Evolutionary conservation across 2,329 filamentous ascomycete species (phyloP).

Genomic region (Arthrobotrys megalospora): DNA sequence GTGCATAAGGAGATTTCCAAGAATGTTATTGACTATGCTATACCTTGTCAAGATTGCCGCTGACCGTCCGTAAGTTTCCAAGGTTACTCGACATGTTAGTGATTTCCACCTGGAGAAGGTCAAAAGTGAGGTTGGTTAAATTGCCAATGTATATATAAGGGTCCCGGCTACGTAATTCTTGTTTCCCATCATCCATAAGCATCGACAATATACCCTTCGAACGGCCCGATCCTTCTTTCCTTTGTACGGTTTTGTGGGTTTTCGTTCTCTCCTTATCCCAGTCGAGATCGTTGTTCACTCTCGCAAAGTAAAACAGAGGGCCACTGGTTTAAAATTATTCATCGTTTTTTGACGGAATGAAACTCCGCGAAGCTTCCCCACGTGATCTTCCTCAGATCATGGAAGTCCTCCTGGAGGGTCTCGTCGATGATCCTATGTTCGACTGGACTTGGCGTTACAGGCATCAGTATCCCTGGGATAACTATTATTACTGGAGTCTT

Average conservation of each 20-base stretch:
- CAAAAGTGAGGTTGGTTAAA: conserved; percentile 35
- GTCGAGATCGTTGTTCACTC: conserved; percentile 22
- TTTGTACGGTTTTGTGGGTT: conserved; percentile 21
- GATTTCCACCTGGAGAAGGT: conserved; percentile 50
- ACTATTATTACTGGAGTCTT: conserved; percentile 59
- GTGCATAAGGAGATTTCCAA: conserved; percentile 41
- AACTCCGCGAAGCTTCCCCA: conserved; percentile 58
- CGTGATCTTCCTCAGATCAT: conserved; percentile 61
- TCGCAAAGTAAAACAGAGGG: conserved; percentile 49
- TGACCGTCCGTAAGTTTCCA: conserved; percentile 47
- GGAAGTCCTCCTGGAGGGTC: conserved; percentile 55
- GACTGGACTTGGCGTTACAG: conserved; percentile 59
- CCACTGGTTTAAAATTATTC: conserved; percentile 33
- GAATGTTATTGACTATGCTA: conserved; percentile 46
- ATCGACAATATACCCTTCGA: conserved; percentile 27
- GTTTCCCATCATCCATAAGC: conserved; percentile 26
- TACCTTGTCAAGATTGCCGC: conserved; percentile 43
- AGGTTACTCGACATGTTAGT: conserved; percentile 43
- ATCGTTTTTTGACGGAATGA: conserved; percentile 55
- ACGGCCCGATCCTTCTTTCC: conserved; percentile 20
- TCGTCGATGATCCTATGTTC: conserved; percentile 57
- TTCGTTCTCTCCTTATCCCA: conserved; percentile 6
- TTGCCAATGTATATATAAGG: conserved; percentile 54
- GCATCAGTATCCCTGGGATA: conserved; percentile 59
- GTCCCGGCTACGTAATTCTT: conserved; percentile 43